Percentiles rank a stretch among this genome's conserved stretches.
These are phyloP conservation scores for Syncephalis fuscata DNA, from an alignment of 371 early-diverging fungal species.

Conservation along the genomic window DNA sequence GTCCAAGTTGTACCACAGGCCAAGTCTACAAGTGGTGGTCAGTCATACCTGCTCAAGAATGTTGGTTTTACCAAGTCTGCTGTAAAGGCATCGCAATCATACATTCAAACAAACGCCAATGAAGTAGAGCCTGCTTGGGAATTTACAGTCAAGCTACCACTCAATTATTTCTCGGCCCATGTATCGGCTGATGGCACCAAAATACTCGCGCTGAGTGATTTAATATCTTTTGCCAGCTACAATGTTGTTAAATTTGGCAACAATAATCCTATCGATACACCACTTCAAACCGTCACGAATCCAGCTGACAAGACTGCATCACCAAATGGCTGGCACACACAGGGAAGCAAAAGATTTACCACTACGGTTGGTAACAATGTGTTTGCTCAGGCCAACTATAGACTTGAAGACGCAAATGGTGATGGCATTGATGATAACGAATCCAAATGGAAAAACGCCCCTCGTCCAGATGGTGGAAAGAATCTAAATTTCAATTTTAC, in stretches of 20 bases:
- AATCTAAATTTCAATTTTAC: slow-evolving; percentile 58
- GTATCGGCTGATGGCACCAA: slow-evolving; percentile 50
- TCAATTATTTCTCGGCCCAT: slow-evolving; percentile 80
- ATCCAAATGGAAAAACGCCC: slow-evolving; percentile 57
- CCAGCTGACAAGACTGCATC: slow-evolving; percentile 56
- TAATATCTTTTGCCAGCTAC: slow-evolving; percentile 61
- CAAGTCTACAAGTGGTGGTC: too few species aligned
- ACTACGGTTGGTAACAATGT: slow-evolving; percentile 67
- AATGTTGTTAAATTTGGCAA: slow-evolving; percentile 74
- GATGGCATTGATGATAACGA: slow-evolving; percentile 36
- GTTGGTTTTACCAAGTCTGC: too few species aligned
- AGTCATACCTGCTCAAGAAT: too few species aligned
- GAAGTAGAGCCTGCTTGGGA: slow-evolving; percentile 55
- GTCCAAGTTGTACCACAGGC: too few species aligned
- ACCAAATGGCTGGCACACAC: slow-evolving; percentile 64
- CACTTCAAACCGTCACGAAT: slow-evolving; percentile 39
- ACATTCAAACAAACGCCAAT: too few species aligned
- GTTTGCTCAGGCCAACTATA: slow-evolving; percentile 33
- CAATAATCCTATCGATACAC: slow-evolving; percentile 65
- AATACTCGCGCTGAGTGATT: slow-evolving; percentile 62
- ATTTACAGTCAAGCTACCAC: slow-evolving; percentile 66
- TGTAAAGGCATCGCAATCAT: too few species aligned
- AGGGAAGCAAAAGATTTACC: slow-evolving; percentile 25
- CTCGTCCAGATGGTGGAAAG: slow-evolving; percentile 30
- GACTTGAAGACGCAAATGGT: slow-evolving; percentile 20